phyloP scores from a whole-genome alignment of 768 basidiomycete genomes.

The Coprinopsis sp. region DNA sequence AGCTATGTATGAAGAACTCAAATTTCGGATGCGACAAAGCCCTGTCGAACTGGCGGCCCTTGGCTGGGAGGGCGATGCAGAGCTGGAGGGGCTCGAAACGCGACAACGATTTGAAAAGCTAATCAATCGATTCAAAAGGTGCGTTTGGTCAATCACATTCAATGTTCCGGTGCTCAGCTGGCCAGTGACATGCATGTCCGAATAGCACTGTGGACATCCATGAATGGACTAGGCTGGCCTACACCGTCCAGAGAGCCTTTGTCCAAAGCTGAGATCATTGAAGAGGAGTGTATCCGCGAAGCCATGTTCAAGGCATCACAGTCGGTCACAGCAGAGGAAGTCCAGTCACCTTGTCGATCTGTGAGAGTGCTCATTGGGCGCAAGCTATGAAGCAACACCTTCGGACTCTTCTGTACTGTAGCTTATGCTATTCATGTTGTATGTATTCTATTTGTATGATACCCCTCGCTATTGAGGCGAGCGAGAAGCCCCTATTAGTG shows the following conservation, averaged over 20 bases:
- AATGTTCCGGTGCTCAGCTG: slow-evolving; percentile 1
- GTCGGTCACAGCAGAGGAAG: slow-evolving; percentile 47
- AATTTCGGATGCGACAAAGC: slow-evolving; percentile 55
- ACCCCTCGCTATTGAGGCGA: too few species aligned
- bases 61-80: slow-evolving; percentile 71
- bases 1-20: slow-evolving; percentile 74
- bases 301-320: slow-evolving; percentile 57
- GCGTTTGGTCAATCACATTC: background rate
- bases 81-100: slow-evolving; percentile 51
- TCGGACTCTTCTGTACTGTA: too few species aligned
- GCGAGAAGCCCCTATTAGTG: too few species aligned
- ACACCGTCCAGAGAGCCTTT: slow-evolving; percentile 58
- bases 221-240: slow-evolving; percentile 53
- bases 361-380: slow-evolving; percentile 58
- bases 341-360: slow-evolving; percentile 52
- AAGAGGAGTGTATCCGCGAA: slow-evolving; percentile 58
- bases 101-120: slow-evolving; percentile 57
- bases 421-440: too few species aligned
- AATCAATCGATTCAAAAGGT: slow-evolving; percentile 53
- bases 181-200: slow-evolving; percentile 63
- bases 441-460: too few species aligned
- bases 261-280: slow-evolving; percentile 64
- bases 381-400: slow-evolving; percentile 32
- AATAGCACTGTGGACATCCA: slow-evolving; percentile 59
- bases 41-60: slow-evolving; percentile 47